phyloP scores from a whole-genome alignment of 257 asterid species.

The Gentiana macrophylla region DNA sequence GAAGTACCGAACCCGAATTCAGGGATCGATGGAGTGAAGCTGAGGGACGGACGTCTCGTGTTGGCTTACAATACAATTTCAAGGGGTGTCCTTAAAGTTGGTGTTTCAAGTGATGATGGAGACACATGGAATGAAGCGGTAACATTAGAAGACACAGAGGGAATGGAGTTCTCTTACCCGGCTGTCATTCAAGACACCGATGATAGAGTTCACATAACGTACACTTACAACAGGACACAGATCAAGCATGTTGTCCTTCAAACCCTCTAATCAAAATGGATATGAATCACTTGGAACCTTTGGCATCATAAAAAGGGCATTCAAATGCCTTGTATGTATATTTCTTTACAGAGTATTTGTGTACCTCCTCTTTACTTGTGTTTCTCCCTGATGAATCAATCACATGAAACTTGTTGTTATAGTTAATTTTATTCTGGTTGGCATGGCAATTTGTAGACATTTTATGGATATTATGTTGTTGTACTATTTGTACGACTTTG shows the following conservation, averaged over 20 bases:
- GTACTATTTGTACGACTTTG: too few relatives aligned
- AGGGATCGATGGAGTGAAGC: conserved; percentile 95
- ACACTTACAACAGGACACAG: conserved; percentile 76
- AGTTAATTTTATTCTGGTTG: too few relatives aligned
- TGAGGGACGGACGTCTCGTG: conserved; percentile 64
- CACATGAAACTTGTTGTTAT: too few relatives aligned
- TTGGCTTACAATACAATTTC: conserved; percentile 77
- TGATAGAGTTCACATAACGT: conserved; percentile 78
- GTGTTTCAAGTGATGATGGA: conserved; percentile 70
- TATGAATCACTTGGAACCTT: not conserved
- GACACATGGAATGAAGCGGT: conserved; percentile 69
- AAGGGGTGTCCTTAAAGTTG: conserved; percentile 75
- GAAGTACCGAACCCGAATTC: conserved; percentile 89
- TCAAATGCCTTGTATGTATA: too few relatives aligned
- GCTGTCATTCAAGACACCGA: conserved; percentile 82
- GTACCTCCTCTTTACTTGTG: too few relatives aligned
- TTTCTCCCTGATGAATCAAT: too few relatives aligned
- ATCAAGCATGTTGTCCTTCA: conserved; percentile 71
- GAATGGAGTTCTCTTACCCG: conserved; percentile 94
- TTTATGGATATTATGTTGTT: too few relatives aligned
- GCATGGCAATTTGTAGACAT: too few relatives aligned
- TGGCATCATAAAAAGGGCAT: not conserved
- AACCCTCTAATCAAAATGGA: conserved; percentile 21
- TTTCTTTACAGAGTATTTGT: too few relatives aligned
- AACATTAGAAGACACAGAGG: conserved; percentile 56